These are phyloP conservation scores for Schoenoplectus tabernaemontani DNA, from an alignment of 202 grass and related monocot genomes.

Conservation along the genomic window DNA sequence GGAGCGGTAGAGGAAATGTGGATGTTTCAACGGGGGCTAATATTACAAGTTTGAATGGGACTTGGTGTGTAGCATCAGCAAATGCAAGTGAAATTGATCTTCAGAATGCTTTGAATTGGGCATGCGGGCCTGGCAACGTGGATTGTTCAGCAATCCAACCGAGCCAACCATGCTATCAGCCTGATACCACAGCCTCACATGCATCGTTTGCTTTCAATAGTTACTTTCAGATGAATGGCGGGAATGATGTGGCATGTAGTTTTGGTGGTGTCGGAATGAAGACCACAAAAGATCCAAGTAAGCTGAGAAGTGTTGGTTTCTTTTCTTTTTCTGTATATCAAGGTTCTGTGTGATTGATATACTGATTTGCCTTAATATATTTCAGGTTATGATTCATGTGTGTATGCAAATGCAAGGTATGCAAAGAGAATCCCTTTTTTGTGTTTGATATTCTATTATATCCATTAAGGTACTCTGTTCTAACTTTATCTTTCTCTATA, in stretches of 20 bases:
- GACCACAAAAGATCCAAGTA: conserved; percentile 87
- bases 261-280: conserved; percentile 66
- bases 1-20: conserved; percentile 79
- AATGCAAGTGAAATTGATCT: conserved; percentile 67
- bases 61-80: conserved; percentile 75
- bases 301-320: conserved; percentile 18
- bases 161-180: conserved; percentile 88
- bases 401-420: conserved; percentile 68
- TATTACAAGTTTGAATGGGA: conserved; percentile 68
- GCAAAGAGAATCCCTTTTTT: neutral
- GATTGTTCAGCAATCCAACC: conserved; percentile 94
- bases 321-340: neutral
- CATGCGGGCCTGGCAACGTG: conserved; percentile 79
- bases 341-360: conserved; percentile 11
- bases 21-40: conserved; percentile 79
- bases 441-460: neutral
- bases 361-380: conserved; percentile 21
- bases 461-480: neutral
- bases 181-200: conserved; percentile 66
- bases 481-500: neutral
- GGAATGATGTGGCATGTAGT: conserved; percentile 69
- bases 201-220: conserved; percentile 86
- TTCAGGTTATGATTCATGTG: conserved; percentile 85
- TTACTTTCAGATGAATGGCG: conserved; percentile 89
- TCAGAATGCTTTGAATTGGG: conserved; percentile 92